A percentile compares a stretch with the other conserved stretches of the same genome.
phyloP scores from a whole-genome alignment of 352 stramenopile genomes.

The Pythium myriotylum region DNA sequence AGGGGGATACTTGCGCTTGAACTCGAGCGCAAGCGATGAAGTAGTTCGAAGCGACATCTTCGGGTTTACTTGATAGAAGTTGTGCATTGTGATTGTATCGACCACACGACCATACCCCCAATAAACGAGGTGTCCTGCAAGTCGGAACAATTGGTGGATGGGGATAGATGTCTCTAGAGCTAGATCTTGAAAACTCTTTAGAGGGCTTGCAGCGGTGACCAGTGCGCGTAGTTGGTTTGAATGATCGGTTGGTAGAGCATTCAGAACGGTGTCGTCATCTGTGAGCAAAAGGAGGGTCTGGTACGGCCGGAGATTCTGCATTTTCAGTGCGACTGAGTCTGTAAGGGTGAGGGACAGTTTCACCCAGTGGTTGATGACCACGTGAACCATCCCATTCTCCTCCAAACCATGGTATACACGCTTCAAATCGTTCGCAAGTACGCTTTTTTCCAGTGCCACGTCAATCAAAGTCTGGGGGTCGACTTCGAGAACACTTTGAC shows the following conservation, averaged over 20 bases:
- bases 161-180: slow-evolving; percentile 74
- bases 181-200: slow-evolving; percentile 88
- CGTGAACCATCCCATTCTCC: slow-evolving; percentile 71
- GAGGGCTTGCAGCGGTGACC: slow-evolving; percentile 73
- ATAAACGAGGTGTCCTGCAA: slow-evolving; percentile 83
- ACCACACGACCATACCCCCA: slow-evolving; percentile 82
- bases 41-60: slow-evolving; percentile 53
- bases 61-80: slow-evolving; percentile 82
- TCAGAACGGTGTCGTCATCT: slow-evolving; percentile 67
- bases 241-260: slow-evolving; percentile 69
- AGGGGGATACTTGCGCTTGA: slow-evolving; percentile 68
- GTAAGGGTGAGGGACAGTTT: slow-evolving; percentile 84
- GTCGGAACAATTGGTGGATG: slow-evolving; percentile 82
- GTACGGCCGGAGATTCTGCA: slow-evolving; percentile 76
- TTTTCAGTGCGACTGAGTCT: slow-evolving; percentile 58
- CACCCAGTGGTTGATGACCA: slow-evolving; percentile 86
- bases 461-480: slow-evolving; percentile 86
- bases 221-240: slow-evolving; percentile 76
- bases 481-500: slow-evolving; percentile 46
- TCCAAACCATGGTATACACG: slow-evolving; percentile 81
- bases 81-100: slow-evolving; percentile 85
- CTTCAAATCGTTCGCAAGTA: slow-evolving; percentile 87
- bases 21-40: slow-evolving; percentile 64
- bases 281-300: slow-evolving; percentile 78
- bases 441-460: slow-evolving; percentile 70